A percentile compares a stretch with the other conserved stretches of the same genome.
phyloP scores from a whole-genome alignment of 2,329 filamentous ascomycete species.

The Metarhizium anisopliae region DNA sequence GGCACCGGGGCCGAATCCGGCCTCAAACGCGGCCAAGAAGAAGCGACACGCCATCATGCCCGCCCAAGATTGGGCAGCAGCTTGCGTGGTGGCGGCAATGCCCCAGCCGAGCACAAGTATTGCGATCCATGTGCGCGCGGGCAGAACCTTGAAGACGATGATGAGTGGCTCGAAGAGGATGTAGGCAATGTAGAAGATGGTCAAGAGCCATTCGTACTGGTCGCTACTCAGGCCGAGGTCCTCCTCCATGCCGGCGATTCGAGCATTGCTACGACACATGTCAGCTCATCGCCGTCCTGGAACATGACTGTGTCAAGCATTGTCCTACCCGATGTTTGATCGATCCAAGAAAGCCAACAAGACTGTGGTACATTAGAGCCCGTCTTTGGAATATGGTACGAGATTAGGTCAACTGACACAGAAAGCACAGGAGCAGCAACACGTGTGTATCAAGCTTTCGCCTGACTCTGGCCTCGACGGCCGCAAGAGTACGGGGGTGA shows the following conservation, averaged over 20 bases:
- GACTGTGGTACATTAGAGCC: background rate
- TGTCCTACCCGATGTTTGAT: conserved; percentile 1
- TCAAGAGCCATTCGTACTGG: conserved; percentile 14
- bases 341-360: conserved; percentile 6
- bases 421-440: conserved; percentile 5
- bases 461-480: background rate
- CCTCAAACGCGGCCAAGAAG: conserved; percentile 25
- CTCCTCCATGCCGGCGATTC: conserved; percentile 12
- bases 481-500: background rate
- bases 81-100: conserved; percentile 26
- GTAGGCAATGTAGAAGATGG: conserved; percentile 15
- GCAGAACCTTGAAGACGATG: conserved; percentile 7
- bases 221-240: conserved; percentile 12
- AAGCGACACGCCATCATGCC: conserved; percentile 35
- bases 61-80: conserved; percentile 34
- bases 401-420: background rate
- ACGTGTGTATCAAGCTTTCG: background rate
- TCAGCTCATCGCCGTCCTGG: background rate
- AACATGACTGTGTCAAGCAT: background rate
- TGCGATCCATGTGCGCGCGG: conserved; percentile 4
- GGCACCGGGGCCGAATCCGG: conserved; percentile 22
- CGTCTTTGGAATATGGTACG: background rate
- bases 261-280: conserved; percentile 10
- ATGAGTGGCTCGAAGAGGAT: conserved; percentile 11
- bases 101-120: conserved; percentile 8